A percentile compares a stretch with the other conserved stretches of the same genome.
Evolutionary conservation across 2,329 filamentous ascomycete genomes (phyloP).

Genomic region (Domatiomyces globalis): DNA sequence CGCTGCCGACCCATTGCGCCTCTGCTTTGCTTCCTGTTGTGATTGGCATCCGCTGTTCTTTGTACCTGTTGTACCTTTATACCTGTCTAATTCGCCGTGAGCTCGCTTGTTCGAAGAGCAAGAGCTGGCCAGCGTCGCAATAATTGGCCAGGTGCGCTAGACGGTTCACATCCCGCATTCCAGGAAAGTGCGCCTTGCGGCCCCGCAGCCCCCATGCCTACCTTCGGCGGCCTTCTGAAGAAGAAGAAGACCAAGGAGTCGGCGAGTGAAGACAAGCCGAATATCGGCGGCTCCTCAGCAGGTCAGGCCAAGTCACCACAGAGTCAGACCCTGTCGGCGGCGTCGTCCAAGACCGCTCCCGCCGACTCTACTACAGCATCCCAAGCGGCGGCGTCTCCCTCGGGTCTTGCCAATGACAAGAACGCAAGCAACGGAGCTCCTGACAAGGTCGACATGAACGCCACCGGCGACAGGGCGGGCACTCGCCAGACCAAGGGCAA

Average conservation of each 20-base stretch:
- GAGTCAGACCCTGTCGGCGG: constrained; percentile 41
- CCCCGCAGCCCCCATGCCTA: constrained; percentile 54
- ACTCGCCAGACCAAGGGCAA: constrained; percentile 79
- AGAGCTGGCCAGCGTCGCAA: neutral
- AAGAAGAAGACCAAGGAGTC: constrained; percentile 63
- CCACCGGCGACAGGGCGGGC: constrained; percentile 20
- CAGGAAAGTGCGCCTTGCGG: constrained; percentile 13
- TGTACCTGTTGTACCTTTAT: neutral
- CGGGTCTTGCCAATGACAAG: constrained; percentile 16
- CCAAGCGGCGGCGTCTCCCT: constrained; percentile 13
- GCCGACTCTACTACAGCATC: constrained; percentile 22
- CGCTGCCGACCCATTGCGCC: neutral
- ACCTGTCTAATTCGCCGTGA: neutral
- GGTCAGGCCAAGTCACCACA: constrained; percentile 32
- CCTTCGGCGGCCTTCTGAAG: constrained; percentile 78
- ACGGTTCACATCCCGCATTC: constrained; percentile 10
- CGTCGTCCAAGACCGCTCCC: constrained; percentile 19
- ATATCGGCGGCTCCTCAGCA: constrained; percentile 9
- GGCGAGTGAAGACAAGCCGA: constrained; percentile 1
- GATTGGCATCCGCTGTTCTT: neutral
- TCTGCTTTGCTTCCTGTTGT: neutral
- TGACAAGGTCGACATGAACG: constrained; percentile 15
- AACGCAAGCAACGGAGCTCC: constrained; percentile 18
- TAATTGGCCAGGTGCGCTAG: neutral
- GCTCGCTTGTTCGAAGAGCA: neutral